A percentile compares a stretch with the other conserved stretches of the same genome.
Conservation (phyloP, 1,284 basidiomycete species). For the Albatrellus sp. region DNA sequence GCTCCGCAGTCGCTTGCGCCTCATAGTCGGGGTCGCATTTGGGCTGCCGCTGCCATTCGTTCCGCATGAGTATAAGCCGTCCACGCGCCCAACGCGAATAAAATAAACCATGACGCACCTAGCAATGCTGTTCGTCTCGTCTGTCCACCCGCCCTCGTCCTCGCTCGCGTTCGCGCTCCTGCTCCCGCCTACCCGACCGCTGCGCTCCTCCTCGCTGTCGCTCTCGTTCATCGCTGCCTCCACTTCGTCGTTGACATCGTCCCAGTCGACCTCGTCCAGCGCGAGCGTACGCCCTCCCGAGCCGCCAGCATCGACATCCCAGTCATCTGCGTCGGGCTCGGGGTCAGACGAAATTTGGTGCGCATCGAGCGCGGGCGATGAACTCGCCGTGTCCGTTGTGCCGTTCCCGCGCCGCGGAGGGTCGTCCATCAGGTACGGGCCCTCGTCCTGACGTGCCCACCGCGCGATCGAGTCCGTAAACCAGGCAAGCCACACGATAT, state of each 20-base stretch:
- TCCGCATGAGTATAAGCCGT: background rate
- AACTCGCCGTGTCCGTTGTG: constrained; percentile 23
- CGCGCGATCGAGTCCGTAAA: constrained; percentile 75
- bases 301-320: constrained; percentile 25
- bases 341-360: constrained; percentile 54
- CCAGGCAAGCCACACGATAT: constrained; percentile 84
- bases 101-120: constrained; percentile 27
- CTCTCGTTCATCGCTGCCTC: constrained; percentile 19
- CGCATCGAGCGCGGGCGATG: constrained; percentile 27
- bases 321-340: constrained; percentile 51
- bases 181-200: background rate
- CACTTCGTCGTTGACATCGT: constrained; percentile 51
- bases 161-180: background rate
- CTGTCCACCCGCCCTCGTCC: constrained; percentile 32
- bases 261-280: constrained; percentile 55
- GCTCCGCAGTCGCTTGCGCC: constrained; percentile 59
- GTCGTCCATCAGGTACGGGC: constrained; percentile 55
- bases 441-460: constrained; percentile 71
- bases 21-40: constrained; percentile 32
- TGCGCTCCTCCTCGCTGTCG: constrained; percentile 37
- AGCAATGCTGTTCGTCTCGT: constrained; percentile 31
- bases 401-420: constrained; percentile 17
- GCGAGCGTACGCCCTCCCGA: constrained; percentile 21
- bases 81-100: background rate
- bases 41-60: constrained; percentile 21